phyloP scores from a whole-genome alignment of 2,329 filamentous ascomycete species.

The Talaromyces atroroseus region DNA sequence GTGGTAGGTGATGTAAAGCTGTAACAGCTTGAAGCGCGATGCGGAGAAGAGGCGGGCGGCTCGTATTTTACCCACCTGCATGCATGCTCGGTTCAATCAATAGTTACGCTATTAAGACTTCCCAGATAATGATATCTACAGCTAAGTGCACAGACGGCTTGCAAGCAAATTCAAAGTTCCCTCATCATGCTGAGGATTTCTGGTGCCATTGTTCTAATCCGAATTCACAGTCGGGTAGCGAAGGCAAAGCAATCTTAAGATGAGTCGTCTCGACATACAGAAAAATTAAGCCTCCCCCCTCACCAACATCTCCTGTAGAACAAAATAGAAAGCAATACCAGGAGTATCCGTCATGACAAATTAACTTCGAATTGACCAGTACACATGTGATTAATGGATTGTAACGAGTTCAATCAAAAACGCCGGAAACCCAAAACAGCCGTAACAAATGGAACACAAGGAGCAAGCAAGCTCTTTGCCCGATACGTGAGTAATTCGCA shows the following conservation, averaged over 20 bases:
- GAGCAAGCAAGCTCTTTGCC: constrained; percentile 16
- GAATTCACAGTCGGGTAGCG: too few species aligned
- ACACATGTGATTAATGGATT: constrained; percentile 19
- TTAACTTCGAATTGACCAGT: not conserved
- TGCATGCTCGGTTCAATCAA: too few species aligned
- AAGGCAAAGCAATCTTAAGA: not conserved
- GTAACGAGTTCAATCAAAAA: constrained; percentile 20
- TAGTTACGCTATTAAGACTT: too few species aligned
- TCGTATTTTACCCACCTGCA: too few species aligned
- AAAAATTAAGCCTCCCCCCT: not conserved
- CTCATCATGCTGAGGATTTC: not conserved
- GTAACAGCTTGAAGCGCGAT: too few species aligned
- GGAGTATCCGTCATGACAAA: not conserved
- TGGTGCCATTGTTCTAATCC: not conserved
- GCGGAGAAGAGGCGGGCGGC: too few species aligned
- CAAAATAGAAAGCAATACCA: not conserved
- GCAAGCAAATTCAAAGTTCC: not conserved
- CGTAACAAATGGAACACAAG: constrained; percentile 12
- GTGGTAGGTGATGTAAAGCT: not conserved
- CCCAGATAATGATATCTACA: too few species aligned
- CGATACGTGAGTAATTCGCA: not conserved
- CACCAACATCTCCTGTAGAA: not conserved
- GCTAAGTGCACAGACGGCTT: not conserved
- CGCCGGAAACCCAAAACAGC: constrained; percentile 38
- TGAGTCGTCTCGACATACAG: not conserved